phyloP scores from a whole-genome alignment of 129 eudicot genomes.

The Dittrichia graveolens region DNA sequence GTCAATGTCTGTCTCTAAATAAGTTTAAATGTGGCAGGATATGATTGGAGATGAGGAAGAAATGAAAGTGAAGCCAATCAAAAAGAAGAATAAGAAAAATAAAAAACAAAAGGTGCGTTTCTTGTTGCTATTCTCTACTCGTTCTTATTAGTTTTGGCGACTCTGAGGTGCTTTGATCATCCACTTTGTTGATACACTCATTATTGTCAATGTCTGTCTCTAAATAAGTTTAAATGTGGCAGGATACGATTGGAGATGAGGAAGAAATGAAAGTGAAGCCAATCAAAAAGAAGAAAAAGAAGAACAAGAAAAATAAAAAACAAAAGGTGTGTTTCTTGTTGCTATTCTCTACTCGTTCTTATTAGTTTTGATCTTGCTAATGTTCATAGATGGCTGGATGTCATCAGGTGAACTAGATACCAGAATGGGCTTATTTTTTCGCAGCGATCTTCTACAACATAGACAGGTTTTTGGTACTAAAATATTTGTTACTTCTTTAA shows the following conservation, averaged over 20 bases:
- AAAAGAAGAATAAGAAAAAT: slow-evolving; percentile 33
- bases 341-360: background rate
- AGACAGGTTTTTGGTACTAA: slow-evolving; percentile 14
- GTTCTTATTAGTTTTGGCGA: slow-evolving; percentile 65
- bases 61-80: slow-evolving; percentile 27
- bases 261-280: slow-evolving; percentile 33
- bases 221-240: slow-evolving; percentile 28
- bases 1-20: slow-evolving; percentile 13
- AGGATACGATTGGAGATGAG: slow-evolving; percentile 29
- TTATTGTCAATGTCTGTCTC: background rate
- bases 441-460: slow-evolving; percentile 17
- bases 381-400: background rate
- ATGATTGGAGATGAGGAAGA: slow-evolving; percentile 29
- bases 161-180: slow-evolving; percentile 49
- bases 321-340: slow-evolving; percentile 28
- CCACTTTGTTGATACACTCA: slow-evolving; percentile 9
- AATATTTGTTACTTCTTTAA: slow-evolving; percentile 1
- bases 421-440: background rate
- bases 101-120: slow-evolving; percentile 36
- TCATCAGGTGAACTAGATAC: slow-evolving; percentile 34
- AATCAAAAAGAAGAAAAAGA: slow-evolving; percentile 28
- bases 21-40: slow-evolving; percentile 32
- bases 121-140: background rate
- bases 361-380: slow-evolving; percentile 6
- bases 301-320: slow-evolving; percentile 37